A percentile compares a stretch with the other conserved stretches of the same genome.
These are phyloP conservation scores for Leccinum boreale DNA, from an alignment of 768 basidiomycete genomes.

Conservation along the genomic window DNA sequence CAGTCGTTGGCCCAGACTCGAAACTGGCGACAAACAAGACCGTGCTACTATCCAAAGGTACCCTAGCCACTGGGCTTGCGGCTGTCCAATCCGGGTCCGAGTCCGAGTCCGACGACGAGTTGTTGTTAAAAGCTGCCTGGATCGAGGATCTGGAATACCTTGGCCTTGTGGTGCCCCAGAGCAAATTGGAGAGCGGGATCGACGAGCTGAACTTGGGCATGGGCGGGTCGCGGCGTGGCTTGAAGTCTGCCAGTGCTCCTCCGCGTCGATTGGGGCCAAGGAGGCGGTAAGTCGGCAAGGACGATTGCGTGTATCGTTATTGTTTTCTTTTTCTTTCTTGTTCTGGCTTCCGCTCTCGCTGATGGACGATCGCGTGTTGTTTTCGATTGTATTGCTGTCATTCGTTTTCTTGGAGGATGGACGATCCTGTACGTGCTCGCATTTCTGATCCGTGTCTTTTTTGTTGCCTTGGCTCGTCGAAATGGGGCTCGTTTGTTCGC, in stretches of 20 bases:
- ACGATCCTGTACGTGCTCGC: conserved; percentile 1
- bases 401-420: conserved; percentile 3
- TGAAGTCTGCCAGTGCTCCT: conserved; percentile 2
- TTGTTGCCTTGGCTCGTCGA: not conserved
- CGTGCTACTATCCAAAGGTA: not conserved
- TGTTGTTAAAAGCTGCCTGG: conserved; percentile 21
- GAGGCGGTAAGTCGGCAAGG: conserved; percentile 5
- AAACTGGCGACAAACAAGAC: conserved; percentile 13
- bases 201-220: conserved; percentile 34
- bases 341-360: not conserved
- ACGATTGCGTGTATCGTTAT: not conserved
- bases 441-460: not conserved
- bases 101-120: conserved; percentile 24
- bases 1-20: conserved; percentile 36
- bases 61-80: not conserved
- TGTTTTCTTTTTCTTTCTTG: not conserved
- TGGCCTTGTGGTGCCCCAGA: conserved; percentile 9
- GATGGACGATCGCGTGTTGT: not conserved
- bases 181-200: not conserved
- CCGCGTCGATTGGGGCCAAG: conserved; percentile 9
- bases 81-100: conserved; percentile 6
- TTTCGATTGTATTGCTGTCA: conserved; percentile 1
- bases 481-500: not conserved
- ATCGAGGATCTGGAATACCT: conserved; percentile 22
- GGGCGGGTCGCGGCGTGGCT: conserved; percentile 7